A percentile compares a stretch with the other conserved stretches of the same genome.
phyloP scores from a whole-genome alignment of 768 basidiomycete species.

The Strobilomyces echinocephalus region DNA sequence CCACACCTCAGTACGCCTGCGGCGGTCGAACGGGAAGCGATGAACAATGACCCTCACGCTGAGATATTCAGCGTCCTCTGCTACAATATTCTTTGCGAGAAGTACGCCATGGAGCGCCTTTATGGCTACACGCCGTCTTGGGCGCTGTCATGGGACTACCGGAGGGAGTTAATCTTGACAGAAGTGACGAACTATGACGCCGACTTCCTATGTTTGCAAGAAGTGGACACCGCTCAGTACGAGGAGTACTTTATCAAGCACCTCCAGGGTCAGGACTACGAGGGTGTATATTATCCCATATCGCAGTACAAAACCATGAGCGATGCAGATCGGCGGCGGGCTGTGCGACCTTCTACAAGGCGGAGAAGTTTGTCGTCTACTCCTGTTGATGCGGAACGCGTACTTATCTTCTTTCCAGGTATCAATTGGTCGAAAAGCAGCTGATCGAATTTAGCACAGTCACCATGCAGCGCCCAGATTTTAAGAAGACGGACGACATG shows the following conservation, averaged over 20 bases:
- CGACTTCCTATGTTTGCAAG: conserved; percentile 93
- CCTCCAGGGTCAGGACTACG: conserved; percentile 73
- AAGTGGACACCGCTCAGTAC: conserved; percentile 89
- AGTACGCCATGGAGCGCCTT: conserved; percentile 78
- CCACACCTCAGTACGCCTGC: too few relatives aligned
- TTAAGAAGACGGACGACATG: conserved; percentile 98
- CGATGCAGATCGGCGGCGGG: conserved; percentile 80
- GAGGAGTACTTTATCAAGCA: conserved; percentile 84
- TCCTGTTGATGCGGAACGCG: background rate
- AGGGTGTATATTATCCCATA: conserved; percentile 89
- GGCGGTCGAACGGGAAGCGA: conserved; percentile 55
- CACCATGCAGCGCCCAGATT: conserved; percentile 89
- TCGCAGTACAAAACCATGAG: conserved; percentile 91
- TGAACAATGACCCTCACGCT: conserved; percentile 55
- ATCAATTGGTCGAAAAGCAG: conserved; percentile 88
- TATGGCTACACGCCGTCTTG: conserved; percentile 97
- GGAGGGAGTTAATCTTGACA: conserved; percentile 80
- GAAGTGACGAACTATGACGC: conserved; percentile 78
- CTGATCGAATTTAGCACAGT: conserved; percentile 90
- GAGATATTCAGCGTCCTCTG: conserved; percentile 80
- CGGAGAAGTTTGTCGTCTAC: conserved; percentile 60
- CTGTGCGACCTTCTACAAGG: conserved; percentile 94
- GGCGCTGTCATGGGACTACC: conserved; percentile 94
- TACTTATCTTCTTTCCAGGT: conserved; percentile 44
- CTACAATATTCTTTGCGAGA: conserved; percentile 94